phyloP scores from a whole-genome alignment of 176 grass and related monocot genomes.

The Zizania latifolia region DNA sequence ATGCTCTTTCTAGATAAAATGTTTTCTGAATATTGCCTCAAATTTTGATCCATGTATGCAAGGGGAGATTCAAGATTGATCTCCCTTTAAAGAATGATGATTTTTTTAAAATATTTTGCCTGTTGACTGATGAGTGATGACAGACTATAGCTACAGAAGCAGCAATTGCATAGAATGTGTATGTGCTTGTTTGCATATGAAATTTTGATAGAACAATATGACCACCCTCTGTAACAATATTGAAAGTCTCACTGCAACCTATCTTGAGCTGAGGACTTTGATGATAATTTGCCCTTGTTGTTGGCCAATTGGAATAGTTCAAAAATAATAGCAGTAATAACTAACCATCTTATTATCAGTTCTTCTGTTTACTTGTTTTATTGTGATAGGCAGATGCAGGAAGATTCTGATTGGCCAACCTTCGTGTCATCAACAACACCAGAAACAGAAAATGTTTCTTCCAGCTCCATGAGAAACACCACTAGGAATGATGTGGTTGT shows the following conservation, averaged over 20 bases:
- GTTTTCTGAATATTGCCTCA: background rate
- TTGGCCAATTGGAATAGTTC: background rate
- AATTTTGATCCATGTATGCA: background rate
- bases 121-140: too few relatives aligned
- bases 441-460: background rate
- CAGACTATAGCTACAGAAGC: background rate
- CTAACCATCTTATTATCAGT: background rate
- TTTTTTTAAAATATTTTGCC: background rate
- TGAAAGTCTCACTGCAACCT: background rate
- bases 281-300: background rate
- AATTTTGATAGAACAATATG: background rate
- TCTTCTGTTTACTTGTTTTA: background rate
- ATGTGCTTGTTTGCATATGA: background rate
- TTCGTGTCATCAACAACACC: background rate
- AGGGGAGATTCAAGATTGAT: background rate
- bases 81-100: background rate
- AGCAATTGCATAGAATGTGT: background rate
- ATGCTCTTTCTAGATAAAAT: background rate
- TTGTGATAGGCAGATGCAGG: constrained; percentile 37
- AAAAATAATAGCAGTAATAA: background rate
- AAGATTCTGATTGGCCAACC: constrained; percentile 16
- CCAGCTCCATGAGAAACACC: background rate
- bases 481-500: background rate
- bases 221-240: background rate
- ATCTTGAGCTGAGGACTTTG: background rate